phyloP scores from a whole-genome alignment of 2,329 filamentous ascomycete genomes.

The Alternaria sp. region DNA sequence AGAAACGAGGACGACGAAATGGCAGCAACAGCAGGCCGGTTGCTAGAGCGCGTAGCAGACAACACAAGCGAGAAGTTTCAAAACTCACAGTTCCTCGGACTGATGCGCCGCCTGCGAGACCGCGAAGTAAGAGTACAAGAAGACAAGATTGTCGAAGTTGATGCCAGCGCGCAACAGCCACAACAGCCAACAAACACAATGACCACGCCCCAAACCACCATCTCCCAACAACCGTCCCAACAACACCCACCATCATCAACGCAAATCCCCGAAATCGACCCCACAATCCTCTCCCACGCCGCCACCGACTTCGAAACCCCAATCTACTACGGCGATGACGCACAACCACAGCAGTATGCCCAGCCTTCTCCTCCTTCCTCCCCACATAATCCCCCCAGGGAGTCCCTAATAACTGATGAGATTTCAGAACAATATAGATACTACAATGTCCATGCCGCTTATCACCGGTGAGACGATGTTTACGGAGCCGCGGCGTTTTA shows the following conservation, averaged over 20 bases:
- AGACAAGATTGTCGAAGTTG: slow-evolving; percentile 68
- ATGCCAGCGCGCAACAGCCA: slow-evolving; percentile 16
- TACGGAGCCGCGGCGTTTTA: slow-evolving; percentile 7
- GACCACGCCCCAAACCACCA: background rate
- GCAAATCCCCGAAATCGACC: slow-evolving; percentile 35
- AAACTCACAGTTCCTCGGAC: slow-evolving; percentile 74
- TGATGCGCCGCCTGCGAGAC: slow-evolving; percentile 79
- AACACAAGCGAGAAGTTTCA: slow-evolving; percentile 77
- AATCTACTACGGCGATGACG: slow-evolving; percentile 26
- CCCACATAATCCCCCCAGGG: background rate
- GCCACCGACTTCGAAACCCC: slow-evolving; percentile 39
- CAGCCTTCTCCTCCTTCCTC: background rate
- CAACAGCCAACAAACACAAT: background rate
- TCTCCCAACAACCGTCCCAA: background rate
- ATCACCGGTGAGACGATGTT: slow-evolving; percentile 22
- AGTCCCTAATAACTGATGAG: slow-evolving; percentile 36
- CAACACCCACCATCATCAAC: slow-evolving; percentile 2
- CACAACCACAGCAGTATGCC: slow-evolving; percentile 15
- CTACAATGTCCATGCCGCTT: slow-evolving; percentile 30
- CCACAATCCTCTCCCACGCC: slow-evolving; percentile 38
- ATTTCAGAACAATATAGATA: slow-evolving; percentile 38
- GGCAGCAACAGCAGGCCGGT: slow-evolving; percentile 71
- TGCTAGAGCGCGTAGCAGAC: slow-evolving; percentile 72
- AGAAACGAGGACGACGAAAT: slow-evolving; percentile 68
- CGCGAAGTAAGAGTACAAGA: slow-evolving; percentile 75